A percentile compares a stretch with the other conserved stretches of the same genome.
phyloP scores from a whole-genome alignment of 805 yeast species.

The Sugiyamaella boreocaroliniensis region DNA sequence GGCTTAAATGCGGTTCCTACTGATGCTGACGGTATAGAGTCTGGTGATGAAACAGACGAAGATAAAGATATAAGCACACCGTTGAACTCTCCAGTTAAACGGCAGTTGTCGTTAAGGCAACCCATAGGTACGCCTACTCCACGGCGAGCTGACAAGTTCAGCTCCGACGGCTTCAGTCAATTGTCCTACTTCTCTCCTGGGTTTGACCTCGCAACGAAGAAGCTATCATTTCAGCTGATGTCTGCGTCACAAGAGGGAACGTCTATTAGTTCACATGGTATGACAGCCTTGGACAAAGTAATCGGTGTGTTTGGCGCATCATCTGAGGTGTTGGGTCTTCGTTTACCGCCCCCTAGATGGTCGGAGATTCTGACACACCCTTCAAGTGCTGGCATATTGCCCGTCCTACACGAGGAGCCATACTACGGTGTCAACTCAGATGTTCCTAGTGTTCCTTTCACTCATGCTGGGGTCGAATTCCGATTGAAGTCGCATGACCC shows the following conservation, averaged over 20 bases:
- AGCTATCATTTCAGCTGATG: background rate
- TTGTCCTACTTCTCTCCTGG: slow-evolving; percentile 7
- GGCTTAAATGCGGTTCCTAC: no score
- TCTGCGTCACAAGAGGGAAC: slow-evolving; percentile 1
- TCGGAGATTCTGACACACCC: slow-evolving; percentile 41
- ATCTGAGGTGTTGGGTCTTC: slow-evolving; percentile 3
- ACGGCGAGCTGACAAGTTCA: background rate
- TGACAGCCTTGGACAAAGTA: slow-evolving; percentile 2
- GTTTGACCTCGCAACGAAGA: background rate
- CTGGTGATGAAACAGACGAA: no score
- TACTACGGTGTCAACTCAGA: slow-evolving; percentile 51
- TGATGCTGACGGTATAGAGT: no score
- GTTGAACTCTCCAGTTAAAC: background rate
- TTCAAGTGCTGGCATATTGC: slow-evolving; percentile 42
- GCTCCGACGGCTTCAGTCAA: background rate
- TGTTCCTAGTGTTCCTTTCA: slow-evolving; percentile 46
- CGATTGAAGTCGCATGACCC: slow-evolving; percentile 38
- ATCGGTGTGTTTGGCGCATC: background rate
- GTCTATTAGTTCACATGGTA: slow-evolving; percentile 13
- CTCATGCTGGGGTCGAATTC: slow-evolving; percentile 63
- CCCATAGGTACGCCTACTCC: background rate
- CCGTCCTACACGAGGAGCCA: slow-evolving; percentile 55
- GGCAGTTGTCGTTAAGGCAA: background rate
- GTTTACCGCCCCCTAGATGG: slow-evolving; percentile 19
- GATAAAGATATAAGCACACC: no score